Evolutionary conservation across 2,329 filamentous ascomycete genomes (phyloP).

Genomic region (Colletotrichum orbiculare): DNA sequence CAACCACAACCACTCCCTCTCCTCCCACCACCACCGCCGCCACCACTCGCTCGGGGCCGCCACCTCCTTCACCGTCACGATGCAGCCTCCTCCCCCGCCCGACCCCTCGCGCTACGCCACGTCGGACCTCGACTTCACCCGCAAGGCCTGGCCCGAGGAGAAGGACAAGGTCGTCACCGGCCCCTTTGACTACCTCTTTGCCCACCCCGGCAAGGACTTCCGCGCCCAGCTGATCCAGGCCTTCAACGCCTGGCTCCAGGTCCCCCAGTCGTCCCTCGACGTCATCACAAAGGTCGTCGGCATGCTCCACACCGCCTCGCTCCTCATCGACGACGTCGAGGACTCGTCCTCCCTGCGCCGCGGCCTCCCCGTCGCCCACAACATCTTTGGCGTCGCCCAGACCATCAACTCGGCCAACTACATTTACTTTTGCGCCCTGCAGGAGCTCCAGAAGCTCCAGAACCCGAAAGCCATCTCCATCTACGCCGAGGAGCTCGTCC

Average conservation of each 20-base stretch:
- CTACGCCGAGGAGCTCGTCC: slow-evolving; percentile 84
- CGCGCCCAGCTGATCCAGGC: slow-evolving; percentile 81
- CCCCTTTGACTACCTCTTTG: slow-evolving; percentile 83
- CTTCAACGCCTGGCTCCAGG: slow-evolving; percentile 84
- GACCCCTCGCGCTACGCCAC: slow-evolving; percentile 65
- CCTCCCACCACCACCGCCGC: slow-evolving; percentile 24
- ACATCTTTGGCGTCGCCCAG: slow-evolving; percentile 86
- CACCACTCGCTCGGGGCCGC: slow-evolving; percentile 38
- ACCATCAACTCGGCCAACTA: slow-evolving; percentile 94
- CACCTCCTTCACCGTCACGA: slow-evolving; percentile 48
- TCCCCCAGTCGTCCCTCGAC: slow-evolving; percentile 75
- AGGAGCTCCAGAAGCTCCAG: slow-evolving; percentile 77
- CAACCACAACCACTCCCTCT: slow-evolving; percentile 20
- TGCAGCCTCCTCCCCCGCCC: slow-evolving; percentile 53
- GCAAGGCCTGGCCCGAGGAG: slow-evolving; percentile 72
- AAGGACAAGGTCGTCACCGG: slow-evolving; percentile 83
- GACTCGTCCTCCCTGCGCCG: slow-evolving; percentile 81
- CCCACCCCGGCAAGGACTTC: slow-evolving; percentile 87
- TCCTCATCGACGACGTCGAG: slow-evolving; percentile 90
- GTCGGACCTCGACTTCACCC: slow-evolving; percentile 65
- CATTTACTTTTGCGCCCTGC: slow-evolving; percentile 83
- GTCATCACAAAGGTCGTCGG: slow-evolving; percentile 84
- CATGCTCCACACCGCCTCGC: slow-evolving; percentile 86
- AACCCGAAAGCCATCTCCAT: slow-evolving; percentile 76
- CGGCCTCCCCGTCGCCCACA: slow-evolving; percentile 84